Percentiles rank a stretch among this genome's conserved stretches.
Evolutionary conservation across 768 basidiomycete genomes (phyloP).

Genomic region (Brasilioporus rufonigricans): DNA sequence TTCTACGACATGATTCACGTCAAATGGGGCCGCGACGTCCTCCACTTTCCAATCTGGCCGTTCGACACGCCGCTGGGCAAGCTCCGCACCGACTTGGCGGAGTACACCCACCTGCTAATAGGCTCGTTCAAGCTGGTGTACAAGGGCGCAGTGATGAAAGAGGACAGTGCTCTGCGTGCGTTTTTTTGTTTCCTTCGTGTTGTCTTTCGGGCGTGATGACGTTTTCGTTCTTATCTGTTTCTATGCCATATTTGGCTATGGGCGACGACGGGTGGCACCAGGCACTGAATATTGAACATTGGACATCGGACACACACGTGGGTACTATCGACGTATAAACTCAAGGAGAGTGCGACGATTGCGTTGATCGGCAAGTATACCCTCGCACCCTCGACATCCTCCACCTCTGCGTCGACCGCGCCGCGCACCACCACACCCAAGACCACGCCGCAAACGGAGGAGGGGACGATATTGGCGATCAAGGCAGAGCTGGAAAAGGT

Average conservation of each 20-base stretch:
- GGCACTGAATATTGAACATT: too few relatives aligned
- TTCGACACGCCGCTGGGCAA: conserved; percentile 55
- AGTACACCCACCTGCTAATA: conserved; percentile 69
- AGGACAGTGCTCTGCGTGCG: conserved; percentile 65
- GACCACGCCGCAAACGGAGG: conserved; percentile 35
- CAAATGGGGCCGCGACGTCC: conserved; percentile 50
- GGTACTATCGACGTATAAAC: conserved; percentile 76
- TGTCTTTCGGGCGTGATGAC: too few relatives aligned
- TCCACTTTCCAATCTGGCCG: conserved; percentile 55
- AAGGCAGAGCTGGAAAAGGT: conserved; percentile 45
- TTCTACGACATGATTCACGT: conserved; percentile 39
- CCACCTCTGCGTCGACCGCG: neutral
- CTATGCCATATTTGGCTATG: too few relatives aligned
- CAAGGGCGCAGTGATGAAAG: conserved; percentile 88
- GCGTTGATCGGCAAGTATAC: conserved; percentile 58
- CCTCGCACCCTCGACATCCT: conserved; percentile 15
- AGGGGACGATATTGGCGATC: conserved; percentile 35
- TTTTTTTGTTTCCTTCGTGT: conserved; percentile 23
- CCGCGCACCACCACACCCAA: neutral
- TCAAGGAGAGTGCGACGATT: conserved; percentile 67
- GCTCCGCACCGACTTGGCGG: conserved; percentile 62
- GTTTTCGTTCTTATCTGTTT: too few relatives aligned
- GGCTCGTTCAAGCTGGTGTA: conserved; percentile 83
- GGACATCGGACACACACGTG: too few relatives aligned
- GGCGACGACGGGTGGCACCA: too few relatives aligned